Evolutionary conservation across 768 basidiomycete species (phyloP), one percentile per base, ranked within the genome.

Genomic region (Tulasnella sp.): DNA sequence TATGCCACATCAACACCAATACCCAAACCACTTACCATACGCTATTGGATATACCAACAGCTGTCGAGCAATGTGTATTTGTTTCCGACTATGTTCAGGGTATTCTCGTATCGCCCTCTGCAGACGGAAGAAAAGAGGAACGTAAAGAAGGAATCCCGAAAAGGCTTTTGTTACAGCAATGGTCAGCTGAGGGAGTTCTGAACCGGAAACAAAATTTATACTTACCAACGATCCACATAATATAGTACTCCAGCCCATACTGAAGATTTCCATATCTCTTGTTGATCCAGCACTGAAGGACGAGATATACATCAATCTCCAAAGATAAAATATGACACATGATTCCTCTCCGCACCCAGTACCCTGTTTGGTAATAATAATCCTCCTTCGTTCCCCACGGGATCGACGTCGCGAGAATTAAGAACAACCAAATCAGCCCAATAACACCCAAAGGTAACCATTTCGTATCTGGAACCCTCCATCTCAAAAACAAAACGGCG

Each of bases 161-260:
- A 86, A 81, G 1, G 85, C 61, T 67, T 4, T 35, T 5, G 7
- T 11, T 67, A 15, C 29, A 29, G 29, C 5, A 16, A 35, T 51
- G 5, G 23, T 51, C 32, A 67, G 26, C 32, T 26, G 13, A 32
- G 11, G 32, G 10, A 26, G 9, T 5, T 6, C 10, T 15, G 10
- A 32, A 26, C 18, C 11, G 15, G 26, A 35, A 26, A 9, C 13
- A 35, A 29, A 67, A 67, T n/a, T n/a, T n/a, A n/a, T 15, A 67
- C 61, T 67, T 5, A 11, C 61, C 87, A 0, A 88, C 83, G 7
- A 86, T 75, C 88, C 89, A 90, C 61, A 88, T 82, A 87, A 88
- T 89, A 26, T 87, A 76, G 78, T 88, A 89, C 77, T 88, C 88
- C 2, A 88, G 84, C 11, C 84, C 85, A 18, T 88, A 86, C 70